Base-by-base conservation (phyloP, 805 yeast species). In the Wickerhamomyces strasburgensis region DNA sequence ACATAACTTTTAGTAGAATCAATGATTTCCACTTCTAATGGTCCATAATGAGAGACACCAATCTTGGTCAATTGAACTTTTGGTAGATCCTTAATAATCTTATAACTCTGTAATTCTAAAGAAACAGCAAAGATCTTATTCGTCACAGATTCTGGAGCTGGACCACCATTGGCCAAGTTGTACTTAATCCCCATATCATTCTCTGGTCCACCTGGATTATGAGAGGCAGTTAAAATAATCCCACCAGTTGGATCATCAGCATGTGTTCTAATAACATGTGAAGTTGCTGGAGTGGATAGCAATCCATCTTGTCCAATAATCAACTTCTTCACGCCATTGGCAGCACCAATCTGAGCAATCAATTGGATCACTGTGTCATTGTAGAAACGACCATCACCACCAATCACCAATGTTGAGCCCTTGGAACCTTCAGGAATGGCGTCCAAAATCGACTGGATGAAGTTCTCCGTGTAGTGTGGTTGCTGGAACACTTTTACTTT, bases 351-450 rank as follows among this genome's bases (percentile, higher is more conserved):
- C 49, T 78, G 65, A 25, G 86, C 83, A 52, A 90, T 90, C 56
- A 81, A 65, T 57, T 87, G 85, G 52, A 93, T 75, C 28, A 88
- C 89, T 31, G 69, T 72, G 49, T 76, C 83, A 58, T 89, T 89
- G 68, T 87, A 93, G 70, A 70, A 90, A 51, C 98, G 80, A 31
- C 98, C 98, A 60, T 90, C 98, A 42, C 98, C 98, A 42, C 98
- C 98, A 47, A 90, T 80, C 2, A 89, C 97, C 42, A 90, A 67
- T 4, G 83, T 77, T 4, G 96, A 70, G 40, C 67, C 83, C 38
- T 73, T 38, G 6, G 80, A 65, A 19, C 97, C 97, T 60, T 90
- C 96, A 15, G 98, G 98, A 49, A 90, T 89, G 26, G 97, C 76
- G 39, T 76, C 77, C 38, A 89, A 60, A 42, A 87, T 74, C 6